Evolutionary conservation across 106 monocot species (phyloP).

Genomic region (Vanilla planifolia): DNA sequence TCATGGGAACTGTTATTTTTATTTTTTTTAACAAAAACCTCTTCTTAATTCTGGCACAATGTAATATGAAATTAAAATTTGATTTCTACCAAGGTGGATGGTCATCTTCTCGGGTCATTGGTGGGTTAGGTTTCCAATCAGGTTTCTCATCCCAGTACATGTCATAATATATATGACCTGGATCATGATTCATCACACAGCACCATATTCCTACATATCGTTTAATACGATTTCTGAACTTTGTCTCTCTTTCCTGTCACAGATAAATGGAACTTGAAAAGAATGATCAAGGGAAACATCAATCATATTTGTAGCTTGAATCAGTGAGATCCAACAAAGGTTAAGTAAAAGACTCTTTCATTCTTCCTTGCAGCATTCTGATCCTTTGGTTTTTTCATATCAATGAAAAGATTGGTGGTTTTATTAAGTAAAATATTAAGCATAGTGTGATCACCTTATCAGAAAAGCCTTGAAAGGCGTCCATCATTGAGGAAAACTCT

Average conservation of each 20-base stretch:
- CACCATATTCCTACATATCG: slow-evolving; percentile 92
- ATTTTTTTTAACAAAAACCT: no score
- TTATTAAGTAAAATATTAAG: background rate
- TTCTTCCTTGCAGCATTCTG: no score
- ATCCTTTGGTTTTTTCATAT: no score
- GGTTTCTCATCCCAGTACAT: slow-evolving; percentile 98
- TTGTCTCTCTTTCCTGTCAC: slow-evolving; percentile 47
- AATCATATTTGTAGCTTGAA: no score
- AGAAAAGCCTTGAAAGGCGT: slow-evolving; percentile 64
- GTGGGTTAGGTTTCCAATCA: slow-evolving; percentile 84
- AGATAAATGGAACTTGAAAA: no score
- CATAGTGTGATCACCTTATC: slow-evolving; percentile 33
- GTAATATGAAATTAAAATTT: no score
- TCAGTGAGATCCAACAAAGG: no score
- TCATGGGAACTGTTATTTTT: no score
- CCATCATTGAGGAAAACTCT: slow-evolving; percentile 74
- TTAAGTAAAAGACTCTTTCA: no score
- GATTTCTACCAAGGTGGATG: slow-evolving; percentile 45
- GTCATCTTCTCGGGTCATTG: slow-evolving; percentile 43
- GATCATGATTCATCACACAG: slow-evolving; percentile 42
- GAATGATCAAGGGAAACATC: no score
- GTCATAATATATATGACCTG: slow-evolving; percentile 91
- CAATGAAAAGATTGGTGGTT: no score
- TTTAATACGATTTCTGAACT: slow-evolving; percentile 78
- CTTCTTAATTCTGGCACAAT: no score